Base-by-base conservation (phyloP, 805 yeast species). In the Wickerhamiella brachini region DNA sequence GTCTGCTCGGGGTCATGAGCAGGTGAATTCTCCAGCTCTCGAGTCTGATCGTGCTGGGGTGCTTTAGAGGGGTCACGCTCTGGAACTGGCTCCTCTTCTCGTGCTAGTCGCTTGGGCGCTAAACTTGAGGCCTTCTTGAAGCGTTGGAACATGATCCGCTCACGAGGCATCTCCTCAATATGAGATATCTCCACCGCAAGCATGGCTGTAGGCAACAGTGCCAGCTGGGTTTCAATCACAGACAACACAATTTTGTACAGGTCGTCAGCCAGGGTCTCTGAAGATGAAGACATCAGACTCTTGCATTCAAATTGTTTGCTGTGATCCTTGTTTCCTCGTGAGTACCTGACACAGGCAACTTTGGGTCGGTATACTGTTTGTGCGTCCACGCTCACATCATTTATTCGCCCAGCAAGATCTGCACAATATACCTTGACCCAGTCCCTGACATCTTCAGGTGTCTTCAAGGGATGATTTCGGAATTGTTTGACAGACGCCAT, bases 401-500 rank as follows among this genome's bases (percentile, higher is more conserved):
- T 70, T 5, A 89, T 64, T 50, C 98, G 65, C 48, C 80, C 79
- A 26, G 76, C 68, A 29, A 90, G 65, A 59, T 90, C 98, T 0
- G 88, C 89, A 1, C 84, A 74, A 68, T 81, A 89, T 0, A 90
- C 94, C 39, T 73, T 78, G 7, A 90, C 67, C 98, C 98, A 90
- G 20, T 78, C 80, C 4, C 70, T 56, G 21, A 85, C 77, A 57
- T 85, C 95, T 1, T 68, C 69, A 6, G 73, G 54, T 2, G 72
- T 71, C 2, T 65, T 65, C 2, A 89, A 79, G 0, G 79, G 69
- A 10, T 71, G 70, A 0, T 77, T 75, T 47, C 81, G 66, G 64
- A 90, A 81, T 61, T 88, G 86, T 62, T 93, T 93, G 47, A 81
- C 80, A 0, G 96, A 83, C 67, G 81, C 80, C 97, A 93, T 90